Conservation (phyloP, 768 basidiomycete species). For the Amanita rimosa region DNA sequence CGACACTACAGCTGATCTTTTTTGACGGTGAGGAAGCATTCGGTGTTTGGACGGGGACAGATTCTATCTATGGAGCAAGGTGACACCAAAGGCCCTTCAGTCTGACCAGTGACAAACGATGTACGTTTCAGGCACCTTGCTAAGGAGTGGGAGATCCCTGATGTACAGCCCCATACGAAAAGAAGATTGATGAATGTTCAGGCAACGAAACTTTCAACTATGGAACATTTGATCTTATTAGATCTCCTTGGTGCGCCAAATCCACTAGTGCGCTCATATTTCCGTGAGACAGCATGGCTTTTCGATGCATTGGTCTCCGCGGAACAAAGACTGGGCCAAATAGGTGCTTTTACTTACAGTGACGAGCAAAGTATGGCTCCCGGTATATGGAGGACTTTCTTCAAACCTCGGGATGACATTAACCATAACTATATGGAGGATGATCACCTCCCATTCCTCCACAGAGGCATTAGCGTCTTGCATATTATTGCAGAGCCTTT, state of each 20-base stretch:
- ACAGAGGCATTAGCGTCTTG: slow-evolving; percentile 72
- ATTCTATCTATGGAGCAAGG: slow-evolving; percentile 96
- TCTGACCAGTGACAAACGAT: neutral
- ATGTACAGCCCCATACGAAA: slow-evolving; percentile 39
- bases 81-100: slow-evolving; percentile 19
- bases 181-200: slow-evolving; percentile 44
- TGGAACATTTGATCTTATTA: slow-evolving; percentile 87
- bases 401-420: slow-evolving; percentile 35
- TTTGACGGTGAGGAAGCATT: slow-evolving; percentile 99
- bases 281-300: slow-evolving; percentile 85
- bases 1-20: slow-evolving; percentile 86
- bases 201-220: slow-evolving; percentile 57
- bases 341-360: slow-evolving; percentile 45
- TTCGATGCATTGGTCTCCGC: slow-evolving; percentile 65
- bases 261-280: slow-evolving; percentile 75
- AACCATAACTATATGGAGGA: slow-evolving; percentile 66
- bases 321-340: slow-evolving; percentile 61
- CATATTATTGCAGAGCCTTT: slow-evolving; percentile 89
- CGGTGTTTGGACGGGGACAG: slow-evolving; percentile 74
- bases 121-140: slow-evolving; percentile 67
- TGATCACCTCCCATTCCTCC: slow-evolving; percentile 88
- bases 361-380: slow-evolving; percentile 31
- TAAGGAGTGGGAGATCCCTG: slow-evolving; percentile 54
- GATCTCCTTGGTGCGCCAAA: slow-evolving; percentile 79
- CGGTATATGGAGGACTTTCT: slow-evolving; percentile 56